Base-by-base conservation (phyloP, 2,329 filamentous ascomycete genomes). In the Aspergillus cejpii region DNA sequence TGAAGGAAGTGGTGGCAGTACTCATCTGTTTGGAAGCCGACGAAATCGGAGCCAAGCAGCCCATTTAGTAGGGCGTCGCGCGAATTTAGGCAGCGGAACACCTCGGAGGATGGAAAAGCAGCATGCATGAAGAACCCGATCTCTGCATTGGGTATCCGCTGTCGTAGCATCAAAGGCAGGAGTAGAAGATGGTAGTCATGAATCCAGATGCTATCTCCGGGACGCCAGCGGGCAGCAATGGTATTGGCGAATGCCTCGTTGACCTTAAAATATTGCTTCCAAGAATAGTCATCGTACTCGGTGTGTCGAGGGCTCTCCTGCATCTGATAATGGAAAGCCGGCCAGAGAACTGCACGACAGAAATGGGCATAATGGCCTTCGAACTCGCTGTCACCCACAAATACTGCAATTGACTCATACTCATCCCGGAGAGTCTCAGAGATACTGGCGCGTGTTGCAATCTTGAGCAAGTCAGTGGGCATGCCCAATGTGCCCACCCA, bases 281-380 rank as follows among this genome's bases (percentile, higher is more conserved):
- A 97, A 0, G 90, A 95, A 67, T 96, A 90, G 58, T 96, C 91
- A 64, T 94, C 84, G 64, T 95, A 97, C 0, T 91, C 89, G 62
- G 94, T 96, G 79, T 89, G 95, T 73, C 94, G 94, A 29, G 91
- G 90, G 61, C 91, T 91, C 64, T 96, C 91, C 2, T 91, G 91
- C 54, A 96, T 94, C 65, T 95, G 89, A 67, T 96, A 97, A 68
- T 97, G 90, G 67, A 96, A 92, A 51, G 95, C 89, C 1, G 91
- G 91, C 89, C 90, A 96, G 6, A 96, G 74, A 40, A 96, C 94
- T 6, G 91, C 86, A 71, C 95, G 95, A 79, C 90, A 96, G 66
- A 91, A 96, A 69, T 96, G 90, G 11, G 84, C 79, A 61, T 96
- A 97, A 68, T 95, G 89, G 1, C 89, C 89, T 59, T 95, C 85